phyloP scores from a whole-genome alignment of 2,329 filamentous ascomycete genomes.

The Phialophora tarda region DNA sequence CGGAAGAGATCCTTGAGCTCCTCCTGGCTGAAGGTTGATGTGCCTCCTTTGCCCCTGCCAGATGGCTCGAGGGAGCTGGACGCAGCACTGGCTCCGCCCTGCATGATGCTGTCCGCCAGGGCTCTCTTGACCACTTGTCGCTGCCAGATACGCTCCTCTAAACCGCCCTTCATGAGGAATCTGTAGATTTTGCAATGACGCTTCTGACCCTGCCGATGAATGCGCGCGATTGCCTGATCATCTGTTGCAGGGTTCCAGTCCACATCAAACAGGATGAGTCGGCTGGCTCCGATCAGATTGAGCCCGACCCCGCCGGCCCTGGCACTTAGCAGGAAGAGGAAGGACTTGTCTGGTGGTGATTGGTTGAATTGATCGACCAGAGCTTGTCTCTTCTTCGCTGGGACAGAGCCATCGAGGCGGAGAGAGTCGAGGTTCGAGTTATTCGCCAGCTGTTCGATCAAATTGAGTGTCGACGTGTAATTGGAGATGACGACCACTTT shows the following conservation, averaged over 20 bases:
- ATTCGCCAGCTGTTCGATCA: conserved; percentile 66
- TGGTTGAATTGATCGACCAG: conserved; percentile 74
- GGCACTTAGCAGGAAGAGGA: conserved; percentile 74
- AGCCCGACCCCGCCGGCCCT: conserved; percentile 73
- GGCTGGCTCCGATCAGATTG: conserved; percentile 72
- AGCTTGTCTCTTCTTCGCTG: conserved; percentile 66
- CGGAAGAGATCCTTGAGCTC: conserved; percentile 71
- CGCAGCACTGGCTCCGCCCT: conserved; percentile 46
- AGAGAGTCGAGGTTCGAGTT: conserved; percentile 66
- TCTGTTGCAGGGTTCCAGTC: conserved; percentile 80
- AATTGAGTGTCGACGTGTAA: conserved; percentile 73
- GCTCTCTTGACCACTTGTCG: conserved; percentile 73
- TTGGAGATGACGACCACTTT: conserved; percentile 79
- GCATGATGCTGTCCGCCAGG: conserved; percentile 72
- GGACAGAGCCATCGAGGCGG: conserved; percentile 72
- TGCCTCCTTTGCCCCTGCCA: conserved; percentile 56
- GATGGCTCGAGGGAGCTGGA: conserved; percentile 10
- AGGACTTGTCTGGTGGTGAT: conserved; percentile 59
- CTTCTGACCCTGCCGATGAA: conserved; percentile 75
- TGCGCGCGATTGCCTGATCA: conserved; percentile 75
- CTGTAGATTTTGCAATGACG: conserved; percentile 71
- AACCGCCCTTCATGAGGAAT: conserved; percentile 68
- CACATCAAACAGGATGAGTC: conserved; percentile 73
- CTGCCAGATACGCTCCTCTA: conserved; percentile 78
- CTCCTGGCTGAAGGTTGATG: conserved; percentile 67